Percentiles rank a stretch among this genome's conserved stretches.
Evolutionary conservation across 116 monocot genomes (phyloP).

Genomic region (Posidonia oceanica): DNA sequence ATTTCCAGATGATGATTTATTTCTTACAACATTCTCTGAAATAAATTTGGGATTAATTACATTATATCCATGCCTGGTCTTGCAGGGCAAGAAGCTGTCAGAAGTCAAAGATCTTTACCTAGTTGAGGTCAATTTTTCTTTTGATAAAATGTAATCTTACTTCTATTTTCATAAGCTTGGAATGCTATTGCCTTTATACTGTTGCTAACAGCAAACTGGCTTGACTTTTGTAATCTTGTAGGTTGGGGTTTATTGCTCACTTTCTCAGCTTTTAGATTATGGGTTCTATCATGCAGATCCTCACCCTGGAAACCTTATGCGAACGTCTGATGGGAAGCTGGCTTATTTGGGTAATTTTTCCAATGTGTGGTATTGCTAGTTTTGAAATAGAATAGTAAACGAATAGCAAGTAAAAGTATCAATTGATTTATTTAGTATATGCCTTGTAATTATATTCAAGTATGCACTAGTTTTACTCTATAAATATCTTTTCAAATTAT

Average conservation of each 20-base stretch:
- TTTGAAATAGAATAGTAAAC: not conserved
- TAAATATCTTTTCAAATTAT: no score
- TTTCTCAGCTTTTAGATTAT: constrained; percentile 87
- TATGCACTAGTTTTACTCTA: no score
- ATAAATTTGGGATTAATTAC: not conserved
- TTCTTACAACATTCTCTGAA: not conserved
- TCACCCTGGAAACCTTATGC: constrained; percentile 94
- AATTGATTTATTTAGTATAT: no score
- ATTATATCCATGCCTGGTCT: not conserved
- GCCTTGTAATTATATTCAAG: no score
- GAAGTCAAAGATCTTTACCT: constrained; percentile 85
- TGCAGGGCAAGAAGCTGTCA: constrained; percentile 72
- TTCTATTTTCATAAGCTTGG: not conserved
- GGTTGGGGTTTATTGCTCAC: constrained; percentile 97
- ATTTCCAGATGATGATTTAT: not conserved
- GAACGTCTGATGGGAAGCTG: constrained; percentile 80
- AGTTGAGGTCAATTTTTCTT: constrained; percentile 47
- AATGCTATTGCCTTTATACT: not conserved
- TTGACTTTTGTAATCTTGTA: constrained; percentile 16
- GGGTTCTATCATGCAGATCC: constrained; percentile 99
- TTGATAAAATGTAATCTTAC: not conserved
- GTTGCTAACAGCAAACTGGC: not conserved
- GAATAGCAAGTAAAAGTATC: no score
- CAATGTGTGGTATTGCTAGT: not conserved
- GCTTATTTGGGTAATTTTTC: constrained; percentile 73